phyloP scores from a whole-genome alignment of 2,329 filamentous ascomycete species.

The Sporothrix brunneoviolacea region DNA sequence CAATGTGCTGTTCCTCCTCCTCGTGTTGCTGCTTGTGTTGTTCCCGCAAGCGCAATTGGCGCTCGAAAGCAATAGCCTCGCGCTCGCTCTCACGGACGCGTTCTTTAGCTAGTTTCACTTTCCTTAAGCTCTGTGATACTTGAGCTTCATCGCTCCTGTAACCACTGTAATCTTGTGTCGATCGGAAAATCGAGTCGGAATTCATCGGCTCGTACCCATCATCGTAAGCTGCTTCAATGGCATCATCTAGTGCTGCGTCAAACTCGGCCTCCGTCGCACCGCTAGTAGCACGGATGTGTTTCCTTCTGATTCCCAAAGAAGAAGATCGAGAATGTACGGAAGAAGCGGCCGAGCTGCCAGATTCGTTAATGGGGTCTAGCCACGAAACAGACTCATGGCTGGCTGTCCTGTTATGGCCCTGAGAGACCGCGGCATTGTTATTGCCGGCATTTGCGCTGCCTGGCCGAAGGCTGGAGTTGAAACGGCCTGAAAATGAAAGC shows the following conservation, averaged over 20 bases:
- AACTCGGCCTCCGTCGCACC: slow-evolving; percentile 82
- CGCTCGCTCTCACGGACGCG: slow-evolving; percentile 66
- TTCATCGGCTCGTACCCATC: slow-evolving; percentile 73
- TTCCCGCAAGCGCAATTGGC: slow-evolving; percentile 45
- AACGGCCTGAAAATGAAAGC: slow-evolving; percentile 19
- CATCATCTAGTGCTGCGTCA: slow-evolving; percentile 87
- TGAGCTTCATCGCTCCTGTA: slow-evolving; percentile 35
- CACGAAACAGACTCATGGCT: slow-evolving; percentile 83
- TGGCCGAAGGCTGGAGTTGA: slow-evolving; percentile 26
- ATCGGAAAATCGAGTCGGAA: slow-evolving; percentile 32
- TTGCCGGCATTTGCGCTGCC: not conserved
- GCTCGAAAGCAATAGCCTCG: slow-evolving; percentile 58
- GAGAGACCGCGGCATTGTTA: not conserved
- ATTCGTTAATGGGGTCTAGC: slow-evolving; percentile 92
- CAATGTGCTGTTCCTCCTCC: slow-evolving; percentile 30
- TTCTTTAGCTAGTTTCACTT: slow-evolving; percentile 70
- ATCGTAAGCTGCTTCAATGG: slow-evolving; percentile 92
- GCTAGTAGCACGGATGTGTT: slow-evolving; percentile 61
- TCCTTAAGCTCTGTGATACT: slow-evolving; percentile 52
- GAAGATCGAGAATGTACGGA: slow-evolving; percentile 77
- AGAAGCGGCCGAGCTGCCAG: slow-evolving; percentile 69
- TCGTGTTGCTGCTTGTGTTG: slow-evolving; percentile 40
- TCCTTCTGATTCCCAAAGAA: slow-evolving; percentile 59
- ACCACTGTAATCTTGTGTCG: slow-evolving; percentile 27
- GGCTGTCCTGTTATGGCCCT: slow-evolving; percentile 45